Evolutionary conservation across 768 basidiomycete species (phyloP), one percentile per base, ranked within the genome.

Genomic region (Russula vinacea): DNA sequence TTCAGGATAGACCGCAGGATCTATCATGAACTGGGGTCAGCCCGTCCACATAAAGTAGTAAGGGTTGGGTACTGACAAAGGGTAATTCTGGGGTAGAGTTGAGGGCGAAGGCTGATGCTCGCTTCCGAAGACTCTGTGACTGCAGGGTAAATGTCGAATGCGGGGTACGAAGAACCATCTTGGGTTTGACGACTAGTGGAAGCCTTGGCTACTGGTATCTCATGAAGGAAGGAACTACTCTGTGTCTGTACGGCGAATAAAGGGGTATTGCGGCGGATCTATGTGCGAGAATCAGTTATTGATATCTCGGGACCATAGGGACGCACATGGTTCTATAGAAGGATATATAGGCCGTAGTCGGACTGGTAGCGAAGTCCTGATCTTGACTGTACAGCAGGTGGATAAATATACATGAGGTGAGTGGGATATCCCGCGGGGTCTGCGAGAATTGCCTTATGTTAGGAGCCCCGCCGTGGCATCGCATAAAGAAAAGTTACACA

Each of bases 1-100:
- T 40, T 64, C 56, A 58, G 65, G 65, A 53, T 66, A 65, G 29
- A 61, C 50, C 26, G 54, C 19, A 29, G 64, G 39, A 61, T 61
- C 64, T 65, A 47, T 57, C 9, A 16, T 49, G 42, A 9, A 37
- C 16, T 22, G n/a, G 47, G 44, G 33, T 65, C 60, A 61, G 60
- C 16, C 47, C 24, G 13, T 56, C 55, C 26, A 32, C 14, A 19
- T 14, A 14, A 51, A 16, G 16, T 51, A 44, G 33, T 56, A 32
- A 54, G 29, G 5, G 44, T 22, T 22, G 37, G 16, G 39, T 40
- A 42, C 64, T 65, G 54, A 65, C 64, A 65, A 10, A 32, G 54
- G 19, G 22, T 37, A 3, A 61, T 52, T 29, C 42, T 61, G 26
- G 64, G 60, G 42, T 65, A 65, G 13, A 33, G 55, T 33, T 33